Conservation (phyloP, 805 yeast genomes). For the Monosporozyma siamensis region DNA sequence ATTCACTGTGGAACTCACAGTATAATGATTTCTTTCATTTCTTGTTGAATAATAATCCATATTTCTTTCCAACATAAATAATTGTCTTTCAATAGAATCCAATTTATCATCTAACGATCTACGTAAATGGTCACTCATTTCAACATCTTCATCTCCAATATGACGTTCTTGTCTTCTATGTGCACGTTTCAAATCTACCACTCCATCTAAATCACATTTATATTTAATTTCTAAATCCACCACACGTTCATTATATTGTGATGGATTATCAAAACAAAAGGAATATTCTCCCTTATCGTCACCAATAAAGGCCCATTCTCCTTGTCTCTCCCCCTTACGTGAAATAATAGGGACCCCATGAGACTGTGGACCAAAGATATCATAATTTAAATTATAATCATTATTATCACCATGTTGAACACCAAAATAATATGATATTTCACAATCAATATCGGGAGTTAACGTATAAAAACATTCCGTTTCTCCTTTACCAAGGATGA, state of each 20-base stretch:
- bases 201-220: slow-evolving; percentile 8
- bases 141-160: slow-evolving; percentile 11
- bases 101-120: slow-evolving; percentile 34
- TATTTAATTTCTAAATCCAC: slow-evolving; percentile 68
- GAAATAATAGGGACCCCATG: slow-evolving; percentile 32
- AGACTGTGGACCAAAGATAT: slow-evolving; percentile 27
- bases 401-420: slow-evolving; percentile 23
- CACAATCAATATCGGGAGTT: slow-evolving; percentile 56
- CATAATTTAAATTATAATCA: slow-evolving; percentile 19
- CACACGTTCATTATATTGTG: slow-evolving; percentile 73
- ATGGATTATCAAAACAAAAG: slow-evolving; percentile 60
- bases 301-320: slow-evolving; percentile 67
- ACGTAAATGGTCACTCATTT: slow-evolving; percentile 14
- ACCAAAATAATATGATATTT: slow-evolving; percentile 30
- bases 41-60: slow-evolving; percentile 82
- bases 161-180: slow-evolving; percentile 14
- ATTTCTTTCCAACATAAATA: slow-evolving; percentile 46
- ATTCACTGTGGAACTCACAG: slow-evolving; percentile 55
- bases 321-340: slow-evolving; percentile 62
- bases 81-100: slow-evolving; percentile 48
- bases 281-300: slow-evolving; percentile 68
- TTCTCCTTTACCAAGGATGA: slow-evolving; percentile 17
- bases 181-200: slow-evolving; percentile 38
- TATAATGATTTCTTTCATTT: slow-evolving; percentile 80
- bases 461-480: slow-evolving; percentile 23